A percentile compares a stretch with the other conserved stretches of the same genome.
phyloP scores from a whole-genome alignment of 176 grass and related monocot genomes.

The Musa schizocarpa region DNA sequence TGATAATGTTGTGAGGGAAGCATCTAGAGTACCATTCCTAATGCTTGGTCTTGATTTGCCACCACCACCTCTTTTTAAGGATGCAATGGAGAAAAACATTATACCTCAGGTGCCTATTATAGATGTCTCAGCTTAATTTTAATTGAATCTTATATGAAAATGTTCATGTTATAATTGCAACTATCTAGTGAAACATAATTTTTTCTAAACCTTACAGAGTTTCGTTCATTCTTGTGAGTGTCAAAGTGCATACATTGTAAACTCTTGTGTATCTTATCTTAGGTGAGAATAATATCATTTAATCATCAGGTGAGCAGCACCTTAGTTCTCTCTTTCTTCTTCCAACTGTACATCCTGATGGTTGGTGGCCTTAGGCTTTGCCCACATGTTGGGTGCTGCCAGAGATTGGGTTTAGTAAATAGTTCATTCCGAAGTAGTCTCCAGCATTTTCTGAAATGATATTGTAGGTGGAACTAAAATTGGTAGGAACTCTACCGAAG shows the following conservation, averaged over 20 bases:
- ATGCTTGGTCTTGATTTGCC: conserved; percentile 96
- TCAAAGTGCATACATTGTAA: no score
- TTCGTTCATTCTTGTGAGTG: background rate
- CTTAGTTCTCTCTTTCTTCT: no score
- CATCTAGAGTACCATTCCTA: conserved; percentile 70
- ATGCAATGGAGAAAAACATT: conserved; percentile 99
- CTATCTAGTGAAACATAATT: background rate
- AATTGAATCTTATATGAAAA: background rate
- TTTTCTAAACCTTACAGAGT: background rate
- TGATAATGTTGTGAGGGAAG: conserved; percentile 51
- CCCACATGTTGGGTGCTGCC: no score
- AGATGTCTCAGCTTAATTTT: background rate
- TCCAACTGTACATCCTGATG: no score
- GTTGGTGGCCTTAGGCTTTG: no score
- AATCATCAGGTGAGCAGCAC: no score
- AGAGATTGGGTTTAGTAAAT: no score
- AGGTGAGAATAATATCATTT: no score
- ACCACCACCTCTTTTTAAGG: conserved; percentile 97
- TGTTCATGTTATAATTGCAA: background rate
- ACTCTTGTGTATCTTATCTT: background rate
- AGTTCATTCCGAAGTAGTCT: no score
- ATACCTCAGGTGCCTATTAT: conserved; percentile 67
- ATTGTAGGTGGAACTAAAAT: no score
- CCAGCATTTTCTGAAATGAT: no score
- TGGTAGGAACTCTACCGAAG: no score